These are phyloP conservation scores for Domatiomyces globalis DNA, from an alignment of 2,329 filamentous ascomycete genomes.

Conservation along the genomic window DNA sequence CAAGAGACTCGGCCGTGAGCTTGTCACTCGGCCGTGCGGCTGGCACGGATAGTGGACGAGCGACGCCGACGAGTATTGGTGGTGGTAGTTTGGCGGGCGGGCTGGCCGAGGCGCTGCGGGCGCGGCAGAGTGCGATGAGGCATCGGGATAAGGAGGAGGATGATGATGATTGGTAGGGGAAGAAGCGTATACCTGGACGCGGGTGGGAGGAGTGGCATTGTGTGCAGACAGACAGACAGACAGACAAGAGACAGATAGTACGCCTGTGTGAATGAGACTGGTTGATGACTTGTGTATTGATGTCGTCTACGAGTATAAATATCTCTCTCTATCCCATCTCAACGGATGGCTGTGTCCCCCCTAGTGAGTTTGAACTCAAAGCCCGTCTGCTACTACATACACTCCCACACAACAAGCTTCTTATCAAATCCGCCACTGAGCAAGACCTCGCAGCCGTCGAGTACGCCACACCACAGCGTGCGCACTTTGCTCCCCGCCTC, in stretches of 20 bases:
- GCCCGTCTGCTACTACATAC: not conserved
- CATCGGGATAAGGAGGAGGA: constrained; percentile 48
- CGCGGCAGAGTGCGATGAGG: constrained; percentile 63
- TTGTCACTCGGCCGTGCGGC: constrained; percentile 27
- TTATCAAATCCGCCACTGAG: constrained; percentile 53
- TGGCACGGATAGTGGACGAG: constrained; percentile 52
- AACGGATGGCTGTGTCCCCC: no score
- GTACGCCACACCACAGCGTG: constrained; percentile 41
- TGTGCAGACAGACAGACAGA: constrained; percentile 35
- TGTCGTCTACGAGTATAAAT: not conserved
- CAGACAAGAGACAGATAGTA: not conserved
- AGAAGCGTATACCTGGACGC: constrained; percentile 33
- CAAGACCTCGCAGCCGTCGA: constrained; percentile 31
- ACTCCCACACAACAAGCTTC: constrained; percentile 43
- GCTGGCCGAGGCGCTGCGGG: constrained; percentile 63
- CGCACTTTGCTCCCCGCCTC: constrained; percentile 44
- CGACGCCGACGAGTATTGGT: constrained; percentile 47
- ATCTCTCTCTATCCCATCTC: not conserved
- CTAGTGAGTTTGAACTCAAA: no score
- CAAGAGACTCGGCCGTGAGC: constrained; percentile 48
- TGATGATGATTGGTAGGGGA: constrained; percentile 52
- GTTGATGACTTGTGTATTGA: not conserved
- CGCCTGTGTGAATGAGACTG: not conserved
- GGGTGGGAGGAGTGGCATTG: constrained; percentile 41
- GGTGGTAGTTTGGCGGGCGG: constrained; percentile 54